A percentile compares a stretch with the other conserved stretches of the same genome.
Conservation (phyloP, 805 yeast species). For the Candida ponderosae region DNA sequence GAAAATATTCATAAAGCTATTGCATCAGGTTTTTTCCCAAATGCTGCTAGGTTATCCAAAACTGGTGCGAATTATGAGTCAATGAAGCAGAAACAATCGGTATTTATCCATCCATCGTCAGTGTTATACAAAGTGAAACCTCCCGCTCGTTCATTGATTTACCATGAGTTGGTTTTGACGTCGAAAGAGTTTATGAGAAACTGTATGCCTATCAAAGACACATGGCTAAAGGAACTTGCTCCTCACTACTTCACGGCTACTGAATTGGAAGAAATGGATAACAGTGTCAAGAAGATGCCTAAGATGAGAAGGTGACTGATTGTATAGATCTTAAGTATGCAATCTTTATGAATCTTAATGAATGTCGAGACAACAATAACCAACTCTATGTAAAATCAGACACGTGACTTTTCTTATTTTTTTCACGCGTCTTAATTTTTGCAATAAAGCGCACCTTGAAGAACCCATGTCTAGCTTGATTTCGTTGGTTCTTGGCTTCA, state of each 20-base stretch:
- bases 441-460: too few relatives aligned
- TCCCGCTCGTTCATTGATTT: slow-evolving; percentile 66
- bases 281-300: slow-evolving; percentile 11
- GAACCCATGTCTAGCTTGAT: too few relatives aligned
- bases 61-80: slow-evolving; percentile 64
- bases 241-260: slow-evolving; percentile 36
- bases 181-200: slow-evolving; percentile 85
- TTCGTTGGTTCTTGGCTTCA: too few relatives aligned
- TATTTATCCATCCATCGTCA: slow-evolving; percentile 82
- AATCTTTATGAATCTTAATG: not conserved
- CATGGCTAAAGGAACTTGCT: slow-evolving; percentile 70
- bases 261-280: slow-evolving; percentile 13
- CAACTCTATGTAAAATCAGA: too few relatives aligned
- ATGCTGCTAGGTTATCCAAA: slow-evolving; percentile 81
- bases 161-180: slow-evolving; percentile 79
- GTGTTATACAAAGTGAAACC: slow-evolving; percentile 57
- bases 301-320: slow-evolving; percentile 7
- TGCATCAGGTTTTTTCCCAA: slow-evolving; percentile 91
- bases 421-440: too few relatives aligned
- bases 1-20: slow-evolving; percentile 77
- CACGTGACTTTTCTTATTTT: too few relatives aligned
- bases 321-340: too few relatives aligned
- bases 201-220: slow-evolving; percentile 63
- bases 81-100: slow-evolving; percentile 61
- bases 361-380: too few relatives aligned